Conservation (phyloP, 2,329 filamentous ascomycete genomes). For the Ascochyta koolunga region DNA sequence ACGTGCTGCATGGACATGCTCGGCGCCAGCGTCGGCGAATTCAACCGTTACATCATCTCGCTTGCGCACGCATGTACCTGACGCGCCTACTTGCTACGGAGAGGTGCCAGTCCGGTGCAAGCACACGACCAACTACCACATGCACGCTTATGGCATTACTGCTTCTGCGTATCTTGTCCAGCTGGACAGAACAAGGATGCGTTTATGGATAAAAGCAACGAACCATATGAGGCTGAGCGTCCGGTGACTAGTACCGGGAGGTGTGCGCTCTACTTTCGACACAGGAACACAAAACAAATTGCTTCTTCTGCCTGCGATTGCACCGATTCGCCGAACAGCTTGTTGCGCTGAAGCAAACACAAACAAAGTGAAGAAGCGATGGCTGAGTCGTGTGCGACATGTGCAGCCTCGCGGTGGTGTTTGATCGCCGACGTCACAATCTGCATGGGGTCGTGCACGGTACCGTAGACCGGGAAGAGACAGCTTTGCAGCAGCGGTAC, state of each 20-base stretch:
- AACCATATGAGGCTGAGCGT: constrained; percentile 15
- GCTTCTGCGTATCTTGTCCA: constrained; percentile 13
- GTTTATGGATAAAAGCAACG: constrained; percentile 28
- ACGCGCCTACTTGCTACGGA: neutral
- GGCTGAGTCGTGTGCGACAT: constrained; percentile 14
- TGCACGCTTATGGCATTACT: constrained; percentile 21
- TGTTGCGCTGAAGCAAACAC: neutral
- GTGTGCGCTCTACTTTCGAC: constrained; percentile 4
- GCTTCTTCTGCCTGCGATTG: constrained; percentile 13
- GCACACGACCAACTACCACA: constrained; percentile 6
- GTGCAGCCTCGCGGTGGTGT: constrained; percentile 24
- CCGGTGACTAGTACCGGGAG: constrained; percentile 10
- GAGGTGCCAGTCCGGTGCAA: constrained; percentile 10
- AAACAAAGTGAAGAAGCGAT: neutral
- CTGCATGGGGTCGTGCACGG: constrained; percentile 17
- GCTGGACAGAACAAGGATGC: constrained; percentile 20
- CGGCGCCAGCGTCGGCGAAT: constrained; percentile 24
- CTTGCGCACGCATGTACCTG: neutral
- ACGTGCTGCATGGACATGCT: constrained; percentile 32
- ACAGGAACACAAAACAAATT: constrained; percentile 8
- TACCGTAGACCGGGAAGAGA: constrained; percentile 20
- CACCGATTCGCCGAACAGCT: constrained; percentile 10
- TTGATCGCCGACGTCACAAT: constrained; percentile 32
- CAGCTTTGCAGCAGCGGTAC: constrained; percentile 19
- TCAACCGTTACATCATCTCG: constrained; percentile 33